phyloP scores from a whole-genome alignment of 2,329 filamentous ascomycete genomes.

The Monosporascus sp. region DNA sequence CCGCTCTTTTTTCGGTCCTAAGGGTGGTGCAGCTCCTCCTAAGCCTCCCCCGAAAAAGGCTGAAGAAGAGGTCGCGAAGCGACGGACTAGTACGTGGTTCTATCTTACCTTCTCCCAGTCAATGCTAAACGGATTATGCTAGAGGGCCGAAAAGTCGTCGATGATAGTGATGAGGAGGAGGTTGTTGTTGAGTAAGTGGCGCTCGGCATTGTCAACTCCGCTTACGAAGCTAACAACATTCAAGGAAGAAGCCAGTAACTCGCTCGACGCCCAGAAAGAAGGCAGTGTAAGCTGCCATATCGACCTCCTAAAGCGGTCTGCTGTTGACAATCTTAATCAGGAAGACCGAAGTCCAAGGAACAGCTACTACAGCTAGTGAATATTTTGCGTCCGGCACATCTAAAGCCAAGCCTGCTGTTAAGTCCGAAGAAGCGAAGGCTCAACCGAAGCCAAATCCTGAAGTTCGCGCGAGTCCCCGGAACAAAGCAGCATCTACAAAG shows the following conservation, averaged over 20 bases:
- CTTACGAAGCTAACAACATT: conserved; percentile 10
- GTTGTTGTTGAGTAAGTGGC: conserved; percentile 47
- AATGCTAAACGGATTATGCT: background rate
- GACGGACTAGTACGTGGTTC: conserved; percentile 38
- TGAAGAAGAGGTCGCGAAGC: conserved; percentile 38
- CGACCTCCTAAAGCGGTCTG: background rate
- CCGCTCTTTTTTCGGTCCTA: conserved; percentile 81
- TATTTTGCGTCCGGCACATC: conserved; percentile 49
- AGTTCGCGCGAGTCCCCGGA: conserved; percentile 49
- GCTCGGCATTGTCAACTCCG: background rate
- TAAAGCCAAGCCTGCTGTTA: conserved; percentile 37
- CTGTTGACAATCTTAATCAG: conserved; percentile 20
- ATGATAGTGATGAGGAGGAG: conserved; percentile 78
- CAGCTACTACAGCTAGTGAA: conserved; percentile 50
- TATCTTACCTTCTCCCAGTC: background rate
- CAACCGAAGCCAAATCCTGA: conserved; percentile 36
- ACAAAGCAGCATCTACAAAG: conserved; percentile 31
- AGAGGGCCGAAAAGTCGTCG: conserved; percentile 64
- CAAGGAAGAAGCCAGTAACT: conserved; percentile 49
- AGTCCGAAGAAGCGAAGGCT: conserved; percentile 31
- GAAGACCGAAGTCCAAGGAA: conserved; percentile 40
- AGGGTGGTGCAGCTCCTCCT: conserved; percentile 53
- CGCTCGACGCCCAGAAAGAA: conserved; percentile 52
- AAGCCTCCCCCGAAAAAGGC: conserved; percentile 43
- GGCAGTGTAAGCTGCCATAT: conserved; percentile 34